Conservation (phyloP, 2,329 filamentous ascomycete genomes). For the Talaromyces albobiverticillius region DNA sequence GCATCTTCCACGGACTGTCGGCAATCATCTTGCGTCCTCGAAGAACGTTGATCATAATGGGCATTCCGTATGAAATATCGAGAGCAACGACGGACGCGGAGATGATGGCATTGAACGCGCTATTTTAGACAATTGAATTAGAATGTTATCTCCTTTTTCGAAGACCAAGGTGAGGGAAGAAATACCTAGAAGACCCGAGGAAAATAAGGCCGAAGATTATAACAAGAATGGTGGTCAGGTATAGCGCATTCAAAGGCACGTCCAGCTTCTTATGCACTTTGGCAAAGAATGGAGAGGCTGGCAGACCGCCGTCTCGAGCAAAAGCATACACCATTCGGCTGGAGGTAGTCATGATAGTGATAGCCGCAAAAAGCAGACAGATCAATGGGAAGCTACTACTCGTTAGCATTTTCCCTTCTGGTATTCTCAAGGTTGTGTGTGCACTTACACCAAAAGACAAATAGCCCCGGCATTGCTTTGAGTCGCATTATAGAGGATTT, state of each 20-base stretch:
- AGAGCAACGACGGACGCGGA: slow-evolving; percentile 70
- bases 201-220: slow-evolving; percentile 69
- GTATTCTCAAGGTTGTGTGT: background rate
- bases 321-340: slow-evolving; percentile 68
- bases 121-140: slow-evolving; percentile 21
- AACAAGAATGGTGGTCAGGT: slow-evolving; percentile 59
- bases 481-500: slow-evolving; percentile 64
- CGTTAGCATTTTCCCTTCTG: background rate
- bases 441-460: slow-evolving; percentile 57
- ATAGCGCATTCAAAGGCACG: slow-evolving; percentile 65
- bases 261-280: slow-evolving; percentile 60
- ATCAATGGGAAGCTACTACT: slow-evolving; percentile 54
- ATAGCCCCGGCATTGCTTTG: slow-evolving; percentile 59
- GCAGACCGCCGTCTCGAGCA: slow-evolving; percentile 63
- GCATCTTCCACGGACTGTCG: slow-evolving; percentile 57
- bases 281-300: slow-evolving; percentile 59
- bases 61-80: slow-evolving; percentile 71
- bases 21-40: slow-evolving; percentile 66
- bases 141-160: background rate
- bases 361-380: slow-evolving; percentile 63
- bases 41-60: slow-evolving; percentile 66
- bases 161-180: background rate
- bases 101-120: slow-evolving; percentile 69
- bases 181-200: slow-evolving; percentile 55
- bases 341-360: slow-evolving; percentile 63